phyloP scores from a whole-genome alignment of 768 basidiomycete species.

The Pholiota molesta region DNA sequence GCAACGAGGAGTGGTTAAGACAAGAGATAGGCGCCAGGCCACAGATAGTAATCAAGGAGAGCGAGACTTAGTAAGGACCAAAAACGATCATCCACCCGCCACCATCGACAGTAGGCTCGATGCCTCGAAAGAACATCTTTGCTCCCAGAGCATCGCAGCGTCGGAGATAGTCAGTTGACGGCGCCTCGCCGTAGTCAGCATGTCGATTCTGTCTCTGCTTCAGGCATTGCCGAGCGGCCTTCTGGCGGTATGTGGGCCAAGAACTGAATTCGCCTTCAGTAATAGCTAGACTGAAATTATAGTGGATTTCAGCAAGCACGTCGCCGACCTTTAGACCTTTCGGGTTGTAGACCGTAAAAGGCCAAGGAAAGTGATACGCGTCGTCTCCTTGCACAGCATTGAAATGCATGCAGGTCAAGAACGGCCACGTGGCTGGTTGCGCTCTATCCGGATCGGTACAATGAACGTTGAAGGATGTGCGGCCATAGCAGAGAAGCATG shows the following conservation, averaged over 20 bases:
- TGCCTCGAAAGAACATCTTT: slow-evolving; percentile 50
- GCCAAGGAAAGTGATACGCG: slow-evolving; percentile 55
- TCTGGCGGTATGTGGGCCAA: slow-evolving; percentile 36
- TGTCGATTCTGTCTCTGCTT: slow-evolving; percentile 24
- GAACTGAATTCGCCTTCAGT: slow-evolving; percentile 36
- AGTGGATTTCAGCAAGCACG: slow-evolving; percentile 48
- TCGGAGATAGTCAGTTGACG: slow-evolving; percentile 29
- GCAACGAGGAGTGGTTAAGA: background rate
- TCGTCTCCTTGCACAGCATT: slow-evolving; percentile 54
- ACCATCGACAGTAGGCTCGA: slow-evolving; percentile 51
- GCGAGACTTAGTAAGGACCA: slow-evolving; percentile 23
- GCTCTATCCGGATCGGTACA: slow-evolving; percentile 39
- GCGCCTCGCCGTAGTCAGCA: slow-evolving; percentile 4
- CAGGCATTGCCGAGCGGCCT: slow-evolving; percentile 34
- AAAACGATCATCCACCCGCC: slow-evolving; percentile 46
- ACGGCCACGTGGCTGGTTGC: slow-evolving; percentile 70
- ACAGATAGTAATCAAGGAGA: background rate
- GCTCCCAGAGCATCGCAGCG: slow-evolving; percentile 54
- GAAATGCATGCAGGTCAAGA: slow-evolving; percentile 60
- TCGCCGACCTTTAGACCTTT: slow-evolving; percentile 53
- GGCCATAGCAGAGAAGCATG: slow-evolving; percentile 31
- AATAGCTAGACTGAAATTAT: slow-evolving; percentile 45
- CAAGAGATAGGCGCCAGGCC: background rate
- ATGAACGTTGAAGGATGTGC: slow-evolving; percentile 30
- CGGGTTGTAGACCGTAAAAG: slow-evolving; percentile 49